A percentile compares a stretch with the other conserved stretches of the same genome.
Evolutionary conservation across 1,284 basidiomycete species (phyloP).

Genomic region (Ustilago cynodontis): DNA sequence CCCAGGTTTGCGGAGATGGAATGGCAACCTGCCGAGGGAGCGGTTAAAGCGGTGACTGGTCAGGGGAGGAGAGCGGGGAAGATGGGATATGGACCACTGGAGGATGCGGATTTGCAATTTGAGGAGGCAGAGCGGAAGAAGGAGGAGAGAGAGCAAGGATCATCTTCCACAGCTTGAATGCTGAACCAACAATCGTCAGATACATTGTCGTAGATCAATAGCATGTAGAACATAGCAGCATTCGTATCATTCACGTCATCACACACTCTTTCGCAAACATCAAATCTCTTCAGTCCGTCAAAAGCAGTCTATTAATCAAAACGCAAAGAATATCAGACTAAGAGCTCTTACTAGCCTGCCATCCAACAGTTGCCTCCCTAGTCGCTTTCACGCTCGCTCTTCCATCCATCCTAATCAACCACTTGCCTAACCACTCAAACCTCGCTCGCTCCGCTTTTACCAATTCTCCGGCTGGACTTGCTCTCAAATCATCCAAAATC

Average conservation of each 20-base stretch:
- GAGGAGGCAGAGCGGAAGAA: slow-evolving; percentile 17
- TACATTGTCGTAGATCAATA: neutral
- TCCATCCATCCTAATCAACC: slow-evolving; percentile 30
- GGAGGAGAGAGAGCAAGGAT: neutral
- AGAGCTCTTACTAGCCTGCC: slow-evolving; percentile 4
- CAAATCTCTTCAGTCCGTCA: neutral
- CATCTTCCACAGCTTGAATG: neutral
- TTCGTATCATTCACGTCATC: neutral
- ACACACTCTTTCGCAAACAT: neutral
- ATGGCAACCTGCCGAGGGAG: slow-evolving; percentile 49
- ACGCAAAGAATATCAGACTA: neutral
- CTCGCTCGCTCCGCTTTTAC: slow-evolving; percentile 19
- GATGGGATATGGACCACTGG: slow-evolving; percentile 43
- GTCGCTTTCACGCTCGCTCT: slow-evolving; percentile 26
- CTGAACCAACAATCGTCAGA: neutral
- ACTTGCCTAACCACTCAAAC: slow-evolving; percentile 26
- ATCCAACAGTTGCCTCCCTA: slow-evolving; percentile 13
- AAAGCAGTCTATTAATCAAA: too few species aligned
- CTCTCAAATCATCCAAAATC: slow-evolving; percentile 36
- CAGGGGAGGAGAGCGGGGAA: slow-evolving; percentile 38
- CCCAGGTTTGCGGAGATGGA: slow-evolving; percentile 55
- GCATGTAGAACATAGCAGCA: neutral
- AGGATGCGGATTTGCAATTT: neutral
- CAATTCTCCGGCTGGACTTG: slow-evolving; percentile 12
- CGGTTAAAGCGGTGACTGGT: slow-evolving; percentile 28